These are phyloP conservation scores for Botrytis medusae DNA, from an alignment of 2,329 filamentous ascomycete genomes.

Conservation along the genomic window DNA sequence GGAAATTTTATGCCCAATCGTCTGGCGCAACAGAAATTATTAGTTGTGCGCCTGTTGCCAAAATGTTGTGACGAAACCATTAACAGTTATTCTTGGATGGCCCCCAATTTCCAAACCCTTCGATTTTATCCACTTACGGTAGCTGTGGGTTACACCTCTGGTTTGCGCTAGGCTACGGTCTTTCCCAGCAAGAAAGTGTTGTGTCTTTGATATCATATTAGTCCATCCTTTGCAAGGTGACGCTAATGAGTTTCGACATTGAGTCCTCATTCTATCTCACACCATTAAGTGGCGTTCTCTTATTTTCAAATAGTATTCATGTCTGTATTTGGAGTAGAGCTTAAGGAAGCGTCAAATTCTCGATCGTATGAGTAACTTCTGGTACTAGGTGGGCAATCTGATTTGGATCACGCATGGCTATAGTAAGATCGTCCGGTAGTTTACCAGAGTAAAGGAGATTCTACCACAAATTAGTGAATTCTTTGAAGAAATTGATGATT, in stretches of 20 bases:
- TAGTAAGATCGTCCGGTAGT: constrained; percentile 69
- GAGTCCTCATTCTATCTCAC: background rate
- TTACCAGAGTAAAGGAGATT: constrained; percentile 51
- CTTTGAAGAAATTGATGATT: background rate
- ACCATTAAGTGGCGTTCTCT: background rate
- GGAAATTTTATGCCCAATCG: background rate
- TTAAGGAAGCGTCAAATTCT: constrained; percentile 43
- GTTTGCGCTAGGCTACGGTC: background rate
- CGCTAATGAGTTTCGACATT: background rate
- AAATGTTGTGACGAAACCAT: background rate
- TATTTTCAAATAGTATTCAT: background rate
- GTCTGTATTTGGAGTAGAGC: background rate
- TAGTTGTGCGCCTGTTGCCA: background rate
- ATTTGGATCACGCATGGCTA: constrained; percentile 78
- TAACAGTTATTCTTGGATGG: background rate
- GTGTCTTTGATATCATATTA: background rate
- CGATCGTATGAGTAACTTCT: constrained; percentile 66
- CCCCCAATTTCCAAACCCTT: background rate
- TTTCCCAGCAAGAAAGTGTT: background rate
- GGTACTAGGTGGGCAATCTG: constrained; percentile 68
- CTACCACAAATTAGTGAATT: constrained; percentile 40
- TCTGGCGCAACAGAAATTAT: background rate
- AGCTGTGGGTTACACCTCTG: background rate
- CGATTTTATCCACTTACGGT: background rate
- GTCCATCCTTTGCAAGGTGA: background rate